A percentile compares a stretch with the other conserved stretches of the same genome.
Evolutionary conservation across 371 early-diverging fungal species (phyloP).

Genomic region (Quaeritorhiza haematococci): DNA sequence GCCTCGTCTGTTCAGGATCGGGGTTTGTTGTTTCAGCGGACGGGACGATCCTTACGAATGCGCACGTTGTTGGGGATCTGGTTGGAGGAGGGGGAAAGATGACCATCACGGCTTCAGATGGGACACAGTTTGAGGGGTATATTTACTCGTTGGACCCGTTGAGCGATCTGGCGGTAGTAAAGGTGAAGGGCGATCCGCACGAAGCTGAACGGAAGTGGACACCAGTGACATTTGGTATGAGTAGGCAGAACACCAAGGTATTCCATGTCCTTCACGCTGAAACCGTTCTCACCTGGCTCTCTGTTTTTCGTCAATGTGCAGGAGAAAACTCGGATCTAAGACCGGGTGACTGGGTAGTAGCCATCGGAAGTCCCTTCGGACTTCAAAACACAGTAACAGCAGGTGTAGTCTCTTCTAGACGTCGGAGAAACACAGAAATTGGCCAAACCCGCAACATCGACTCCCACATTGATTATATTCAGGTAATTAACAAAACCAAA

Average conservation of each 20-base stretch:
- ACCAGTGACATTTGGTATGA: conserved; percentile 1
- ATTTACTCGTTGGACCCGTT: conserved; percentile 33
- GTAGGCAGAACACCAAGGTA: conserved; percentile 5
- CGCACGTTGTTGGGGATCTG: conserved; percentile 36
- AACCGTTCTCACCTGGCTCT: background rate
- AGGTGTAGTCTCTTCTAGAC: conserved; percentile 31
- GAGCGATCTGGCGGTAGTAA: conserved; percentile 38
- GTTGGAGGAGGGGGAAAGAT: conserved; percentile 22
- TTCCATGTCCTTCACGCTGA: background rate
- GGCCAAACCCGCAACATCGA: conserved; percentile 6
- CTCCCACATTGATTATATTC: too few species aligned
- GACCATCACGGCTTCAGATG: conserved; percentile 29
- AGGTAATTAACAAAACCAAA: too few species aligned
- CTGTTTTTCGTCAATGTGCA: too few species aligned
- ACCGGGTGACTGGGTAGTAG: conserved; percentile 38
- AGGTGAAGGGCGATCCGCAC: conserved; percentile 10
- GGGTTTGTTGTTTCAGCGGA: conserved; percentile 37
- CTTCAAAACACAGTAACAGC: conserved; percentile 39
- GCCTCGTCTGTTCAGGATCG: conserved; percentile 32
- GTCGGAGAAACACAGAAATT: conserved; percentile 26
- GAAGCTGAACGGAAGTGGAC: conserved; percentile 9
- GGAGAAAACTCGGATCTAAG: too few species aligned
- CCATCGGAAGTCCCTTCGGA: conserved; percentile 42
- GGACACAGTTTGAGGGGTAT: conserved; percentile 20
- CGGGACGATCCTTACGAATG: conserved; percentile 43